Evolutionary conservation across 495 filamentous ascomycete genomes (phyloP).

Genomic region (Aspergillus ellipticus): DNA sequence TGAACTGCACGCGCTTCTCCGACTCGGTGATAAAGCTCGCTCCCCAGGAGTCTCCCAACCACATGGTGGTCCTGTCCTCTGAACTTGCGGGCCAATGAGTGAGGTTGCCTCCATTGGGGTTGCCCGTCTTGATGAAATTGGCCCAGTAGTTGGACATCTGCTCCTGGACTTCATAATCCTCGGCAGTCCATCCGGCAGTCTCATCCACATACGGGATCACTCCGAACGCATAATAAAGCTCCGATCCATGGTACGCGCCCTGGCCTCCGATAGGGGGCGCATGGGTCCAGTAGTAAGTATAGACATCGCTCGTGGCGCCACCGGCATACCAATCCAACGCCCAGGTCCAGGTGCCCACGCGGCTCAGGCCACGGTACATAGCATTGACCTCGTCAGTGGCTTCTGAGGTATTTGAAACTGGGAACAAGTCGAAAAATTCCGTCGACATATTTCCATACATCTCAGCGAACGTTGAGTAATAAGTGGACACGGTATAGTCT

Average conservation of each 20-base stretch:
- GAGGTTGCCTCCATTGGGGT: not conserved
- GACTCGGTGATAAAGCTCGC: no score
- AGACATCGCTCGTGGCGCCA: conserved; percentile 14
- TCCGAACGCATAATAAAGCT: conserved; percentile 17
- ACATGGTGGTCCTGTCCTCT: no score
- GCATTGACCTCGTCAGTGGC: conserved; percentile 10
- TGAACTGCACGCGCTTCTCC: no score
- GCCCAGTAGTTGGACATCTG: not conserved
- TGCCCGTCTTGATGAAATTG: not conserved
- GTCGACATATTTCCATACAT: conserved; percentile 2
- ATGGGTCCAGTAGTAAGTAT: conserved; percentile 14
- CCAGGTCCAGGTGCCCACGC: conserved; percentile 12
- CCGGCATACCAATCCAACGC: conserved; percentile 8
- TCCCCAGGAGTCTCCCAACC: no score
- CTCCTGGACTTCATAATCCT: not conserved
- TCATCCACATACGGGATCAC: conserved; percentile 13
- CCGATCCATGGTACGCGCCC: conserved; percentile 16
- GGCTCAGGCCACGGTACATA: conserved; percentile 5
- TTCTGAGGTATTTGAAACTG: not conserved
- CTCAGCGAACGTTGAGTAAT: conserved; percentile 6
- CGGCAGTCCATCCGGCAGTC: not conserved
- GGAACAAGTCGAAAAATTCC: conserved; percentile 14
- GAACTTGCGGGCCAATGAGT: no score
- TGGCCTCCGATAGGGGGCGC: conserved; percentile 4
- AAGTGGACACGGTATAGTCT: conserved; percentile 1